Evolutionary conservation across 805 yeast species (phyloP).

Genomic region (Schwanniomyces occidentalis): DNA sequence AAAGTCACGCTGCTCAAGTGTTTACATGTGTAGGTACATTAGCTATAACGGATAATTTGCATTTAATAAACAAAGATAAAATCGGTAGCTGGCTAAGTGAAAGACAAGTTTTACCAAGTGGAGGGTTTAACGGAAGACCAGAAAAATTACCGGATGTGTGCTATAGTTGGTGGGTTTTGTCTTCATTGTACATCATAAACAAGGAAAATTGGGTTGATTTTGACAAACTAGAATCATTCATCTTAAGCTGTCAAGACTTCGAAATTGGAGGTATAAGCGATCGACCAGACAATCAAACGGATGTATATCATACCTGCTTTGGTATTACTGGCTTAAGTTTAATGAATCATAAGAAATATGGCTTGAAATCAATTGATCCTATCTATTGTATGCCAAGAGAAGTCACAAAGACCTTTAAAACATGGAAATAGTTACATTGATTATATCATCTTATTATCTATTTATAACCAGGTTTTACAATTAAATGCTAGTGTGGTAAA

Average conservation of each 20-base stretch:
- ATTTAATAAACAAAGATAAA: constrained; percentile 37
- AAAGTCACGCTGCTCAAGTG: constrained; percentile 90
- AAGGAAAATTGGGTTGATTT: constrained; percentile 78
- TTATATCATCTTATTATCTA: no score
- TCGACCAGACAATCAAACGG: constrained; percentile 86
- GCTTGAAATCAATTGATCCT: constrained; percentile 73
- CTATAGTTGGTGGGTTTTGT: constrained; percentile 96
- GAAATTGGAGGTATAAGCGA: constrained; percentile 90
- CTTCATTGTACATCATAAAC: constrained; percentile 66
- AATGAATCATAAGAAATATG: constrained; percentile 54
- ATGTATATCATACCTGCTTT: constrained; percentile 89
- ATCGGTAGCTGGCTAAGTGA: constrained; percentile 89
- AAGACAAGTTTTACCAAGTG: constrained; percentile 72
- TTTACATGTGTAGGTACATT: constrained; percentile 84
- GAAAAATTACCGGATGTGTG: constrained; percentile 97
- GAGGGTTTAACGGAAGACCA: constrained; percentile 96
- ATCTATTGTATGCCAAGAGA: constrained; percentile 78
- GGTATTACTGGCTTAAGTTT: constrained; percentile 87
- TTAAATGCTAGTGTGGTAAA: no score
- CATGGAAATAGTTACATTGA: constrained; percentile 18
- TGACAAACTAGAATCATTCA: constrained; percentile 61
- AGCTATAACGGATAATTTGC: constrained; percentile 63
- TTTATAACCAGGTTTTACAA: no score
- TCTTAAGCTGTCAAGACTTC: constrained; percentile 73
- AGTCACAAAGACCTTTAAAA: constrained; percentile 34